These are phyloP conservation scores for Elsinoe australis DNA, from an alignment of 2,329 filamentous ascomycete genomes.

Conservation along the genomic window DNA sequence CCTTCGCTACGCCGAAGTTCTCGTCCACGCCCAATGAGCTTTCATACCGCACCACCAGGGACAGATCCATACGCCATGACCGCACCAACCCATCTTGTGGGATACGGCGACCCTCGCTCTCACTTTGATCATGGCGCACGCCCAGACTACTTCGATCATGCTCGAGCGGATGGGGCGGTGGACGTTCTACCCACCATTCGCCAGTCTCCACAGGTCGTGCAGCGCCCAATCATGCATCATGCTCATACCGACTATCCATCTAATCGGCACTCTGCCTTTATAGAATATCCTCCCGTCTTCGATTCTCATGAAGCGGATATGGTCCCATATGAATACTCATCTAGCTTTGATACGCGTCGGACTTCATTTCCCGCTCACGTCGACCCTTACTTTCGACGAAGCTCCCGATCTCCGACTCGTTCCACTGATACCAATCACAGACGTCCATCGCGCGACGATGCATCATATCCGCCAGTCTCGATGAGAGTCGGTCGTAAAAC, in stretches of 20 bases:
- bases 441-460: neutral
- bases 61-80: conserved; percentile 1
- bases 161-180: neutral
- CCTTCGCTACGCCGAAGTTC: neutral
- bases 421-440: neutral
- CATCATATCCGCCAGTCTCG: neutral
- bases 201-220: neutral
- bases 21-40: neutral
- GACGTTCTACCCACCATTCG: conserved; percentile 6
- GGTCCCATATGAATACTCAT: neutral
- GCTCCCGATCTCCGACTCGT: neutral
- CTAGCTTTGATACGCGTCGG: conserved; percentile 1
- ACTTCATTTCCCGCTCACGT: neutral
- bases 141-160: neutral
- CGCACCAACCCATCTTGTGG: neutral
- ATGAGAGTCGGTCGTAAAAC: neutral
- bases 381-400: neutral
- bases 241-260: conserved; percentile 10
- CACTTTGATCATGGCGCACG: neutral
- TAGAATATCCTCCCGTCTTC: conserved; percentile 5
- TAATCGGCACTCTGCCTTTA: neutral
- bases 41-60: neutral
- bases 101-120: neutral
- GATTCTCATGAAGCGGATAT: neutral
- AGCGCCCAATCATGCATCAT: conserved; percentile 7